Percentiles rank a stretch among this genome's conserved stretches.
These are phyloP conservation scores for Xylaria hypoxylon DNA, from an alignment of 2,329 filamentous ascomycete species.

Conservation along the genomic window DNA sequence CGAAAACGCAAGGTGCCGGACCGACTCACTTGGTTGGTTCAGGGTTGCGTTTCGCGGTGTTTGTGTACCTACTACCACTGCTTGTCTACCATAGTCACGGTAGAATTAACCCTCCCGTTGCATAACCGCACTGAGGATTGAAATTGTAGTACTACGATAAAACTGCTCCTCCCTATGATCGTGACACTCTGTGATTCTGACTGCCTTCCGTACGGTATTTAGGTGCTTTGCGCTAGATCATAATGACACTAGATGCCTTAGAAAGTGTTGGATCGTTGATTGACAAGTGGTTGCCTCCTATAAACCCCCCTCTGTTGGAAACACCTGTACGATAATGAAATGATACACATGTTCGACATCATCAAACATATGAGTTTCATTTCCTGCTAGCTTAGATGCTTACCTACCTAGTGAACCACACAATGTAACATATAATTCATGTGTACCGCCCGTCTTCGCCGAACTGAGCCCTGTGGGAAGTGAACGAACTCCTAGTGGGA, in stretches of 20 bases:
- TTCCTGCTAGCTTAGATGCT: neutral
- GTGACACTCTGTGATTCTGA: too few relatives aligned
- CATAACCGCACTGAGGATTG: neutral
- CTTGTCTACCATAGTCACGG: constrained; percentile 16
- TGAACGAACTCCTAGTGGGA: neutral
- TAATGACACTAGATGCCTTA: neutral
- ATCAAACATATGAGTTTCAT: neutral
- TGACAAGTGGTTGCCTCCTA: neutral
- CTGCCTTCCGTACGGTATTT: neutral
- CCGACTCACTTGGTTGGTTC: constrained; percentile 15
- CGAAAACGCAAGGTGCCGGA: neutral
- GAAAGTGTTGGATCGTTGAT: neutral
- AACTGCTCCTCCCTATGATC: neutral
- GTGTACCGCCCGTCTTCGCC: neutral
- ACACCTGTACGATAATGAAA: constrained; percentile 10
- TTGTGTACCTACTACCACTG: constrained; percentile 30
- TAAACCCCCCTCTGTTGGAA: neutral
- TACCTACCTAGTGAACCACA: neutral
- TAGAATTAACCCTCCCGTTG: constrained; percentile 20
- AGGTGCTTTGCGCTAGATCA: neutral
- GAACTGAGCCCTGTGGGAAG: neutral
- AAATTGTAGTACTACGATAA: neutral
- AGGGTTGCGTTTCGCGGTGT: constrained; percentile 19
- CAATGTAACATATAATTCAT: neutral
- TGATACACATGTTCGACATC: constrained; percentile 22